phyloP scores from a whole-genome alignment of 2,329 filamentous ascomycete species.

The Cladosporium sp. region DNA sequence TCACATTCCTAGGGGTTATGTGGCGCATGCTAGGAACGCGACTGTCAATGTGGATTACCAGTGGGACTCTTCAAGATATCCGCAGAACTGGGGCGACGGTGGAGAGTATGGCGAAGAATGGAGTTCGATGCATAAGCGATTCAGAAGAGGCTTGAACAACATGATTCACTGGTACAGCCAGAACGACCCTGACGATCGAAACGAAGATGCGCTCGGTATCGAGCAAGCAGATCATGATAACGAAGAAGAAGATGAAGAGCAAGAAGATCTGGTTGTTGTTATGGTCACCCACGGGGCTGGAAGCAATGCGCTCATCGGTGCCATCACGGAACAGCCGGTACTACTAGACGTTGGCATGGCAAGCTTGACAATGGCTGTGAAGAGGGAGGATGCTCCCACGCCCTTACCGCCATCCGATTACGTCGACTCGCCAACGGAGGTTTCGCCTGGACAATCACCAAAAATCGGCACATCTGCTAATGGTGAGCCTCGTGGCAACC shows the following conservation, averaged over 20 bases:
- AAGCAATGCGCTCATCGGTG: slow-evolving; percentile 90
- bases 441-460: slow-evolving; percentile 14
- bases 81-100: slow-evolving; percentile 78
- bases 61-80: slow-evolving; percentile 84
- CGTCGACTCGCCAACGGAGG: slow-evolving; percentile 5
- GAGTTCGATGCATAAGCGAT: slow-evolving; percentile 89
- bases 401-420: slow-evolving; percentile 13
- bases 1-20: slow-evolving; percentile 79
- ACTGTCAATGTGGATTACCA: slow-evolving; percentile 86
- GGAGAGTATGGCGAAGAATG: slow-evolving; percentile 90
- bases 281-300: slow-evolving; percentile 92
- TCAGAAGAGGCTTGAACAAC: slow-evolving; percentile 69
- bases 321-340: slow-evolving; percentile 84
- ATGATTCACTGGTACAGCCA: slow-evolving; percentile 76
- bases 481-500: slow-evolving; percentile 22
- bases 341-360: slow-evolving; percentile 85
- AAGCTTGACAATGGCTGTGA: slow-evolving; percentile 80
- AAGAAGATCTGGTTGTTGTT: slow-evolving; percentile 71
- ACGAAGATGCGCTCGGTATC: slow-evolving; percentile 29
- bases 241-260: slow-evolving; percentile 52
- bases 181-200: slow-evolving; percentile 31
- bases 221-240: slow-evolving; percentile 30
- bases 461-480: slow-evolving; percentile 16
- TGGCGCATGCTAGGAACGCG: slow-evolving; percentile 80
- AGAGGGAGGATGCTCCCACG: slow-evolving; percentile 41